phyloP scores from a whole-genome alignment of 192 early-diverging fungal species.

The Backusella mclennaniae region DNA sequence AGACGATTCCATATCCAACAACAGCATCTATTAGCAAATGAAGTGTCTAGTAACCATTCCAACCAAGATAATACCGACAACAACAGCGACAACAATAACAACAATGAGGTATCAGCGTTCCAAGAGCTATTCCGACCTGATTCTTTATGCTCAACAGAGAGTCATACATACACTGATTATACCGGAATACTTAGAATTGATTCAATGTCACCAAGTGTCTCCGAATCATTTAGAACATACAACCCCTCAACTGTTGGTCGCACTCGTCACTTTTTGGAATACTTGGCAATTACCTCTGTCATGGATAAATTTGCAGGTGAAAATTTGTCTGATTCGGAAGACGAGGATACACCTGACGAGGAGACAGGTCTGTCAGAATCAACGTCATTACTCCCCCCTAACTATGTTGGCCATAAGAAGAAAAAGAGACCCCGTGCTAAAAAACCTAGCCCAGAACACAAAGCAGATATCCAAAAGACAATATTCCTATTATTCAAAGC shows the following conservation, averaged over 20 bases:
- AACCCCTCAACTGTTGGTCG: neutral
- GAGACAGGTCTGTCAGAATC: conserved; percentile 24
- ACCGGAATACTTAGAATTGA: conserved; percentile 19
- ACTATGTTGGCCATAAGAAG: conserved; percentile 27
- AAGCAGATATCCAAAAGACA: conserved; percentile 38
- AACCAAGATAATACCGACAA: neutral
- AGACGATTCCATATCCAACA: conserved; percentile 75
- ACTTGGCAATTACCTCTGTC: conserved; percentile 38
- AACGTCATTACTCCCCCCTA: conserved; percentile 15
- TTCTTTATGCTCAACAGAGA: conserved; percentile 12
- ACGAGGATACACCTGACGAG: conserved; percentile 20
- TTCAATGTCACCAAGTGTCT: conserved; percentile 2
- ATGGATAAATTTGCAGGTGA: conserved; percentile 52
- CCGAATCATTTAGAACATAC: neutral
- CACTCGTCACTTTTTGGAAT: conserved; percentile 36
- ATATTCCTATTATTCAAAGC: conserved; percentile 57
- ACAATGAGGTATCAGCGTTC: conserved; percentile 5
- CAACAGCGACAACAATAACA: neutral
- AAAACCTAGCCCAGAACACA: conserved; percentile 24
- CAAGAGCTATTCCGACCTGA: conserved; percentile 20
- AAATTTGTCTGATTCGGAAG: conserved; percentile 37
- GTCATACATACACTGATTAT: conserved; percentile 34
- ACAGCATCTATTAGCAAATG: conserved; percentile 16
- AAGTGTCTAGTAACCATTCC: neutral
- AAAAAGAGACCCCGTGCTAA: conserved; percentile 15